Conservation (phyloP, 805 yeast species). For the Candida nemodendra region DNA sequence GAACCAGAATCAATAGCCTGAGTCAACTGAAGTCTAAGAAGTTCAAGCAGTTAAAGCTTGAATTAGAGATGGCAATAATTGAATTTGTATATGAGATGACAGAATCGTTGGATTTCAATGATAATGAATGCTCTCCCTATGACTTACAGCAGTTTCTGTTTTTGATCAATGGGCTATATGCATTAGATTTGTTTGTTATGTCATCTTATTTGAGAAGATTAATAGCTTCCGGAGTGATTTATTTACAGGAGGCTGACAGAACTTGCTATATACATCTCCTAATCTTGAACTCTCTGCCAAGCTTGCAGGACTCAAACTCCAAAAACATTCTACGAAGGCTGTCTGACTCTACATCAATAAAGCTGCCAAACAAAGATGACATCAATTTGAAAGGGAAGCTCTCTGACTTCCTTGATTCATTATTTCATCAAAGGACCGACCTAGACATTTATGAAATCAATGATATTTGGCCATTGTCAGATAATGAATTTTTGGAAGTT, state of each 20-base stretch:
- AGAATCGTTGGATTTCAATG: constrained; percentile 25
- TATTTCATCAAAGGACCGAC: background rate
- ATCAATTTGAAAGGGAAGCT: constrained; percentile 9
- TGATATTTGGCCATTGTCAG: constrained; percentile 11
- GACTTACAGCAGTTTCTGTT: constrained; percentile 36
- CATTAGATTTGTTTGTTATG: constrained; percentile 48
- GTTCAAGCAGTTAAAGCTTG: constrained; percentile 26
- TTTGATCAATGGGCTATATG: constrained; percentile 51
- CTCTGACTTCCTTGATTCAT: constrained; percentile 3
- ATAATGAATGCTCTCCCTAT: constrained; percentile 14
- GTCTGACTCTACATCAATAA: constrained; percentile 25
- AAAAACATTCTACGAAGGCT: constrained; percentile 31
- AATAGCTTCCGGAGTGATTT: constrained; percentile 84
- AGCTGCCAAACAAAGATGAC: constrained; percentile 12
- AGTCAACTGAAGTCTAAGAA: constrained; percentile 23
- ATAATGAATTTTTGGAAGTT: constrained; percentile 14
- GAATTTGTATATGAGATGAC: constrained; percentile 33
- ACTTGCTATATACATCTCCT: constrained; percentile 54
- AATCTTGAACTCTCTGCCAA: constrained; percentile 59
- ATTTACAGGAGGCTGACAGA: constrained; percentile 48
- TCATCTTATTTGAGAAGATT: constrained; percentile 74
- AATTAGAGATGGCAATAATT: constrained; percentile 32
- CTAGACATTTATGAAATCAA: constrained; percentile 8
- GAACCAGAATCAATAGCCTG: constrained; percentile 21
- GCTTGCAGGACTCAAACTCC: constrained; percentile 41